These are phyloP conservation scores for Leccinum subfulvum DNA, from an alignment of 1,284 basidiomycete genomes.

Conservation along the genomic window DNA sequence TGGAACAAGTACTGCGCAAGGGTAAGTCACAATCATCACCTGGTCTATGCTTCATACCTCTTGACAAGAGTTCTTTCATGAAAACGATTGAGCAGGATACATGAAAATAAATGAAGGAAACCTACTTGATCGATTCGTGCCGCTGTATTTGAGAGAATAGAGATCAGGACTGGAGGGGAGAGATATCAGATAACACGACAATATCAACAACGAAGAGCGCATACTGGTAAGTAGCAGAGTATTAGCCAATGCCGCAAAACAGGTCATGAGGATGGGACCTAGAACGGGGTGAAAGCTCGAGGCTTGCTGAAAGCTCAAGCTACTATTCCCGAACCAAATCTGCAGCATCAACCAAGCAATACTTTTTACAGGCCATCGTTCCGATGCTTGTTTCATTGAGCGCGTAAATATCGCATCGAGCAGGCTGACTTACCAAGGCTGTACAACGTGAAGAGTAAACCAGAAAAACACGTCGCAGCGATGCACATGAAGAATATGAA, in stretches of 20 bases:
- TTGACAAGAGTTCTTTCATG: slow-evolving; percentile 70
- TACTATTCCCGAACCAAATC: slow-evolving; percentile 84
- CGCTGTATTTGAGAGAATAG: slow-evolving; percentile 84
- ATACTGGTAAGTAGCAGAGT: slow-evolving; percentile 78
- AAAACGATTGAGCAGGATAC: slow-evolving; percentile 6
- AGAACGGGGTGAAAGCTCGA: slow-evolving; percentile 80
- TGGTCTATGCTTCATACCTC: slow-evolving; percentile 49
- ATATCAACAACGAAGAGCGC: slow-evolving; percentile 25
- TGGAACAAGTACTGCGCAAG: slow-evolving; percentile 77
- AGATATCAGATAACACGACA: background rate
- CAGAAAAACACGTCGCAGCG: slow-evolving; percentile 83
- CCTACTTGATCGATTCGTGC: slow-evolving; percentile 74
- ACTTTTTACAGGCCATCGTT: slow-evolving; percentile 63
- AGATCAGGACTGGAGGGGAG: slow-evolving; percentile 65
- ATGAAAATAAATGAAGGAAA: slow-evolving; percentile 15
- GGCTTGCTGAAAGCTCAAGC: slow-evolving; percentile 65
- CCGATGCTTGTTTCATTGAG: slow-evolving; percentile 37
- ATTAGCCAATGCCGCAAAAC: slow-evolving; percentile 80
- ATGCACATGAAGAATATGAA: slow-evolving; percentile 85
- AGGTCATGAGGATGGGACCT: slow-evolving; percentile 83
- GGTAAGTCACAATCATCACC: slow-evolving; percentile 11
- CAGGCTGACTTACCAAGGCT: slow-evolving; percentile 53
- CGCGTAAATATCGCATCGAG: background rate
- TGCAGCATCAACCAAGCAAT: slow-evolving; percentile 82
- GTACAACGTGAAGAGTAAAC: slow-evolving; percentile 82